Percentiles rank a stretch among this genome's conserved stretches.
phyloP scores from a whole-genome alignment of 169 alveolate species.

The Eimeria falciformis region DNA sequence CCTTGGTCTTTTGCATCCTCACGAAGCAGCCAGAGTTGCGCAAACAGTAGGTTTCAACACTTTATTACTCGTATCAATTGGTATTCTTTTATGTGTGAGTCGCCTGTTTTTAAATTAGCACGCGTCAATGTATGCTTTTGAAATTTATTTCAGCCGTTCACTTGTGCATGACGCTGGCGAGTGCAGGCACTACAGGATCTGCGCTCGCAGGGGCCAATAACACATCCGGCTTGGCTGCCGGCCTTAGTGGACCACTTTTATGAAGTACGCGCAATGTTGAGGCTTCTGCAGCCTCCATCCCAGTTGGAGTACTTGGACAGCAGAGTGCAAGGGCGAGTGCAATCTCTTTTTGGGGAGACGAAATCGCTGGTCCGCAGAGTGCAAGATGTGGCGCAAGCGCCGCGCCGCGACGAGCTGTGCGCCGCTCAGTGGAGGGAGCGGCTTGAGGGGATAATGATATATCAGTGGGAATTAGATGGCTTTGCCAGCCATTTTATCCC shows the following conservation, averaged over 20 bases:
- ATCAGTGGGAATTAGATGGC: not conserved
- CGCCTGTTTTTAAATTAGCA: no score
- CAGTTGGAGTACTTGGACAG: not conserved
- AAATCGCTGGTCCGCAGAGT: not conserved
- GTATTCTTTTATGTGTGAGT: no score
- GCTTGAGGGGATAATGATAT: not conserved
- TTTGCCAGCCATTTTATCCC: not conserved
- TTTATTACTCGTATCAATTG: no score
- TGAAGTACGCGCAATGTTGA: not conserved
- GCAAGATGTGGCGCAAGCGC: not conserved
- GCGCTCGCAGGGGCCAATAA: not conserved
- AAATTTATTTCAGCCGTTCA: not conserved
- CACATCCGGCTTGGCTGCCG: not conserved
- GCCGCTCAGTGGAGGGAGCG: not conserved
- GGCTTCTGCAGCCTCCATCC: not conserved
- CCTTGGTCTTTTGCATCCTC: not conserved
- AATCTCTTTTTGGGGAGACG: not conserved
- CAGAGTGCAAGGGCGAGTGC: not conserved
- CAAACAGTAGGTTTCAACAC: not conserved
- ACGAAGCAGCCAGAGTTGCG: slow-evolving; percentile 1
- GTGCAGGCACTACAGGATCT: not conserved
- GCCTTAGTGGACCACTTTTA: not conserved
- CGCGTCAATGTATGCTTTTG: no score
- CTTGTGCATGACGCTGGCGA: not conserved
- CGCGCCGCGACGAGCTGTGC: not conserved